These are phyloP conservation scores for Penicillium mononematosum DNA, from an alignment of 495 filamentous ascomycete genomes.

Conservation along the genomic window DNA sequence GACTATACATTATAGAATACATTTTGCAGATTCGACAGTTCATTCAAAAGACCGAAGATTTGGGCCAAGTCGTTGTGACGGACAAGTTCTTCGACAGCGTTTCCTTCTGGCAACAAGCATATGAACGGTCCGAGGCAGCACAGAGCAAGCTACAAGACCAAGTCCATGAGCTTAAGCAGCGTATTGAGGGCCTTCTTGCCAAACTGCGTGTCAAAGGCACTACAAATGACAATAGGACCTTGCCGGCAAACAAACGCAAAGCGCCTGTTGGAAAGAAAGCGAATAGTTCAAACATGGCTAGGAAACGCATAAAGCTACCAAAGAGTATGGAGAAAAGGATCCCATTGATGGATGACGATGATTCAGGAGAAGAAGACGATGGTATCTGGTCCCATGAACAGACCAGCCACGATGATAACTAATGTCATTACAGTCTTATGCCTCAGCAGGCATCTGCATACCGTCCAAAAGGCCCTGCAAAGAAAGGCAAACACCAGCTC, in stretches of 20 bases:
- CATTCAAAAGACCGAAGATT: slow-evolving; percentile 28
- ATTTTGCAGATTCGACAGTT: slow-evolving; percentile 37
- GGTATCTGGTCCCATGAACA: not conserved
- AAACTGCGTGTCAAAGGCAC: slow-evolving; percentile 19
- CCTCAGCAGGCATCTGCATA: slow-evolving; percentile 37
- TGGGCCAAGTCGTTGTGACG: slow-evolving; percentile 10
- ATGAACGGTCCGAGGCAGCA: slow-evolving; percentile 43
- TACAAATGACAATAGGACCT: slow-evolving; percentile 1
- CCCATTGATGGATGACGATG: not conserved
- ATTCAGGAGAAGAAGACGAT: not conserved
- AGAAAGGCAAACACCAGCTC: slow-evolving; percentile 22
- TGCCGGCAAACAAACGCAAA: slow-evolving; percentile 30
- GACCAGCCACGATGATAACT: slow-evolving; percentile 10
- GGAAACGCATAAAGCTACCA: slow-evolving; percentile 29
- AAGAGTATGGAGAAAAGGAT: slow-evolving; percentile 16
- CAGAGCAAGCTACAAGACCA: slow-evolving; percentile 45
- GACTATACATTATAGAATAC: slow-evolving; percentile 35
- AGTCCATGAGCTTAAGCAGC: slow-evolving; percentile 43
- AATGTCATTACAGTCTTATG: slow-evolving; percentile 13
- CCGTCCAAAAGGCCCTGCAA: slow-evolving; percentile 34
- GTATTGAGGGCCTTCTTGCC: slow-evolving; percentile 26
- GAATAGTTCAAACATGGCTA: slow-evolving; percentile 1
- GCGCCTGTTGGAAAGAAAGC: slow-evolving; percentile 8
- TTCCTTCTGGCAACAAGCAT: slow-evolving; percentile 53
- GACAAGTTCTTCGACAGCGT: slow-evolving; percentile 48